Percentiles rank a stretch among this genome's conserved stretches.
phyloP scores from a whole-genome alignment of 164 flowering plant species.

The Taxillus chinensis region DNA sequence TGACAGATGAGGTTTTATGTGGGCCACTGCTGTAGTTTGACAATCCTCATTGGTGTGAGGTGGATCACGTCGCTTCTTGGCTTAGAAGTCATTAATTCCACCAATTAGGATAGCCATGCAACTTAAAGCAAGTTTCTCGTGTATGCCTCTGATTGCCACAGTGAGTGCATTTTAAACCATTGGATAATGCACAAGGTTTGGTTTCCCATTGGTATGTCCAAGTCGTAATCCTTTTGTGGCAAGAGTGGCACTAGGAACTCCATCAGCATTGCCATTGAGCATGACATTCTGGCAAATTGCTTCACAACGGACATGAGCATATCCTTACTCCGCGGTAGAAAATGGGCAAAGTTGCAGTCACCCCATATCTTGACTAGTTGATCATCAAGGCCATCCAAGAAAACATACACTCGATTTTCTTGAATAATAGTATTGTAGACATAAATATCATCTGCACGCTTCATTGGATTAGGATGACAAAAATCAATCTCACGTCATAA shows the following conservation, averaged over 20 bases:
- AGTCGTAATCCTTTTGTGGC: neutral
- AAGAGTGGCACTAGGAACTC: neutral
- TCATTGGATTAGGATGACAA: neutral
- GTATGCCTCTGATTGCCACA: neutral
- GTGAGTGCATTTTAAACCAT: neutral
- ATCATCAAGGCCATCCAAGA: neutral
- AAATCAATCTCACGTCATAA: neutral
- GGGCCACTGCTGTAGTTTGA: neutral
- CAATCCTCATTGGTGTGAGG: neutral
- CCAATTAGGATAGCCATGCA: neutral
- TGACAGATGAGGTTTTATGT: constrained; percentile 3
- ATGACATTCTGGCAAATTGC: neutral
- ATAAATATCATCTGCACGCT: neutral
- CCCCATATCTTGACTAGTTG: neutral
- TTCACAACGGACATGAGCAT: neutral
- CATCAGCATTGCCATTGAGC: neutral
- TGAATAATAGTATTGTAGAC: neutral
- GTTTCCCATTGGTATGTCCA: neutral
- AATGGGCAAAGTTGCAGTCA: neutral
- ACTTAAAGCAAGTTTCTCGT: neutral
- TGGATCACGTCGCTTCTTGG: neutral
- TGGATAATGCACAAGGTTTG: neutral
- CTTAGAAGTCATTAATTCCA: neutral
- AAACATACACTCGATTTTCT: neutral
- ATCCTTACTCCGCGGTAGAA: neutral